Base-by-base conservation (phyloP, 768 basidiomycete species). In the Agaricus blazei region DNA sequence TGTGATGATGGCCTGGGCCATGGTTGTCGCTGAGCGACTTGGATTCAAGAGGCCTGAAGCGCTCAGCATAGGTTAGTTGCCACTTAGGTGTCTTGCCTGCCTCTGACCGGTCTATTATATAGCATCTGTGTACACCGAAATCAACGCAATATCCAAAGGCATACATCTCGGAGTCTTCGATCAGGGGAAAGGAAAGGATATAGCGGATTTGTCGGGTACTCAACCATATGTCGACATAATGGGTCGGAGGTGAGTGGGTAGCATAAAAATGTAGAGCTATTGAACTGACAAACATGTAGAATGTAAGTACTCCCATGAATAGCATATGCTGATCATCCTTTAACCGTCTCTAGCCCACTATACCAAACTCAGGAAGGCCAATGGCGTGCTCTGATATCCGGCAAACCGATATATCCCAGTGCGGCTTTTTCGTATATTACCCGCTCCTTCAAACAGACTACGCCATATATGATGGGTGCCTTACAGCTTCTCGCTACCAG, bases 71-170 rank as follows among this genome's bases (percentile, higher is more conserved):
- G 93, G 94, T 88, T 60, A 31, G 58, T 24, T 28, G 27, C 24
- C 34, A 34, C 42, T 9, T 12, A 28, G n/a, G 15, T 12, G 15
- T 42, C 44, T 45, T 26, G 14, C 8, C 28, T 53, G 9, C 11
- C 26, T 28, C 34, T 34, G 34, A 34, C 34, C 34, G 5, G 34
- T 43, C 55, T 36, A 31, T 31, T 57, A 36, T 31, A 44, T 59
- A 93, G 95, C 94, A 4, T 90, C 92, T 47, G 92, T 87, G 19
- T 97, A 93, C 68, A 96, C 94, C 9, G 93, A 96, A 66, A 82
- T 96, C 80, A 96, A 95, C 60, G 92, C 92, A 0, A 72, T 90
- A 38, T 75, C 87, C 28, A 96, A 93, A 67, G 94, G 93, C 9
- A 76, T 92, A 24, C 85, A 87, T 34, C 74, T 97, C 26, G 93